Base-by-base conservation (phyloP, 768 basidiomycete species). In the Porphyrellus cyaneotinctus region DNA sequence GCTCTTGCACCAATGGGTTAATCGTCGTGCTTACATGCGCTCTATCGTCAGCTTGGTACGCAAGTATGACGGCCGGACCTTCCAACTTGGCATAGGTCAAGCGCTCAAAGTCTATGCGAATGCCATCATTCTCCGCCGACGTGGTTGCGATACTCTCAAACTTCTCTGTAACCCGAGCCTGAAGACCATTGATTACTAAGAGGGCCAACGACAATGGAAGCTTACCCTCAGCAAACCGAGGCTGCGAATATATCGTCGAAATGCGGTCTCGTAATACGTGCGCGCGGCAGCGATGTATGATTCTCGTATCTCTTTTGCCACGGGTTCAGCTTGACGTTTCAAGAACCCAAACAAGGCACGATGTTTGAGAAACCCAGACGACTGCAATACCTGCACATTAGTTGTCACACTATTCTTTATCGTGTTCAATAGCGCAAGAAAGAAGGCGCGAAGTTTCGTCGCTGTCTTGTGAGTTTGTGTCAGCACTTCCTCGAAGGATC, bases 191-290 rank as follows among this genome's bases (percentile, higher is more conserved):
- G 43, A 46, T 55, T 20, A 42, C 1, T 23, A 37, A 36, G 22
- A 28, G 28, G 5, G 6, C 20, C 6, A 20, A 38, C 3, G 26
- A 47, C 46, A 42, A 47, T 13, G 18, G 31, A 46, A 57, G 22
- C 72, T 44, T 39, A 88, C 88, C 78, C 88, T 90, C 47, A 98
- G 78, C 70, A 77, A 83, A 32, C 84, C 81, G 43, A 99, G 74
- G 64, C 85, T 87, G 41, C 97, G 78, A 22, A 85, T 79, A 67
- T 98, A 99, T 38, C 97, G 75, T 56, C 97, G 76, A 67, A 97
- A 95, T 1, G 88, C 91, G 20, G 97, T 98, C 72, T 99, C 97
- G 54, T 93, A 97, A 67, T 97, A 99, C 20, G 90, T 80, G 36
- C 94, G 83, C 14, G 90, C 87, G 24, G 88, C 82, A 31, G 80